Evolutionary conservation across 768 basidiomycete genomes (phyloP).

Genomic region (Boletus reticuloceps): DNA sequence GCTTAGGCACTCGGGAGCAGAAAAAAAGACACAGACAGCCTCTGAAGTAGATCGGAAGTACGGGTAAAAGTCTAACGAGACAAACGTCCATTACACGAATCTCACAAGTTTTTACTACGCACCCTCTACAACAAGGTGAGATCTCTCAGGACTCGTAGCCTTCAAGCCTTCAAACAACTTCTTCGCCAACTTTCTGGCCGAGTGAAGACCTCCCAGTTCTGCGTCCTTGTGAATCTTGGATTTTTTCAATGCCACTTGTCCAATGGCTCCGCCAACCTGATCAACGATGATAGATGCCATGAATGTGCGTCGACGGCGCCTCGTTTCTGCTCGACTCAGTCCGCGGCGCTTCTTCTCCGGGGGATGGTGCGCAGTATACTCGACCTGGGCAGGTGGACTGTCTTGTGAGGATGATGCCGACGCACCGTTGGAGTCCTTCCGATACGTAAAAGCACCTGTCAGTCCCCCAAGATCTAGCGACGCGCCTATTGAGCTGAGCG

Average conservation of each 20-base stretch:
- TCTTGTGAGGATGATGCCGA: slow-evolving; percentile 4
- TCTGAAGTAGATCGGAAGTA: slow-evolving; percentile 73
- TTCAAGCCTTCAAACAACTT: slow-evolving; percentile 66
- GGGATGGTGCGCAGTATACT: slow-evolving; percentile 7
- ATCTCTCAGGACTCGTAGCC: slow-evolving; percentile 55
- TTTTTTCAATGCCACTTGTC: slow-evolving; percentile 68
- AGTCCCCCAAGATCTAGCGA: slow-evolving; percentile 34
- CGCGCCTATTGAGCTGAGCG: slow-evolving; percentile 35
- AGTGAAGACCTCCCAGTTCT: slow-evolving; percentile 54
- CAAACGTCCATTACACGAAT: background rate
- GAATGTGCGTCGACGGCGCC: slow-evolving; percentile 45
- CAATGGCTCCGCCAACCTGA: slow-evolving; percentile 61
- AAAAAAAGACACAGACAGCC: slow-evolving; percentile 43
- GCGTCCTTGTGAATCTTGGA: slow-evolving; percentile 56
- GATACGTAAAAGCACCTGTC: slow-evolving; percentile 10
- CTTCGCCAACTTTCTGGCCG: slow-evolving; percentile 63
- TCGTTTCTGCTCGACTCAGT: slow-evolving; percentile 30
- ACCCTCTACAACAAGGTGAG: slow-evolving; percentile 69
- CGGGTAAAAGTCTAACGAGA: slow-evolving; percentile 65
- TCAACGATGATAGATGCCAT: slow-evolving; percentile 71
- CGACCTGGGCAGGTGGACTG: slow-evolving; percentile 2
- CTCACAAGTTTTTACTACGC: slow-evolving; percentile 6
- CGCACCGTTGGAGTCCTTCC: slow-evolving; percentile 9
- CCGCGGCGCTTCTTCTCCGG: slow-evolving; percentile 14
- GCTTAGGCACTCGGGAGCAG: background rate